These are phyloP conservation scores for Pterothamnion heteromorphum DNA, from an alignment of 31 red algal species.

Conservation along the genomic window DNA sequence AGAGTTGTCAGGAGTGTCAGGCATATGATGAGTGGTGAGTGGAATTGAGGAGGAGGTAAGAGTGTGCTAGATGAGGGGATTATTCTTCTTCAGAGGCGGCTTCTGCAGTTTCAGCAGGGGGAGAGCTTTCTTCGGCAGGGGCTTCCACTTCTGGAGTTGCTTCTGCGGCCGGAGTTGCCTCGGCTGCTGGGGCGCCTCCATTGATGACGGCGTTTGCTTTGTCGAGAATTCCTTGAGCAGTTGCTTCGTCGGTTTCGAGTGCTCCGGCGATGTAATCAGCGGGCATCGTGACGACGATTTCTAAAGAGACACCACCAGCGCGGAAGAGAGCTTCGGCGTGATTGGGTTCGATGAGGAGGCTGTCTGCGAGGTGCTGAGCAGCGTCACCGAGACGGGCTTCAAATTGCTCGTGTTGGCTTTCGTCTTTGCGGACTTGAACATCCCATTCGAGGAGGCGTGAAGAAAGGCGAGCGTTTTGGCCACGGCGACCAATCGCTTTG, in stretches of 20 bases:
- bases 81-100: too few species aligned
- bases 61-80: too few species aligned
- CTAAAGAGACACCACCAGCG: background rate
- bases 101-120: too few species aligned
- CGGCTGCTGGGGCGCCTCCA: too few species aligned
- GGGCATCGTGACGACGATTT: background rate
- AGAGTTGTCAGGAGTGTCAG: too few species aligned
- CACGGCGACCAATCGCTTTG: conserved; percentile 6
- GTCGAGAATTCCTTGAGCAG: background rate
- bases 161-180: too few species aligned
- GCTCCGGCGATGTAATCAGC: background rate
- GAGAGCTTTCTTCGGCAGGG: too few species aligned
- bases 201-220: background rate
- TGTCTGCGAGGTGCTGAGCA: background rate
- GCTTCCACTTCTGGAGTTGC: too few species aligned
- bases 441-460: background rate
- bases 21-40: too few species aligned
- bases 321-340: background rate
- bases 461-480: background rate
- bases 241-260: background rate
- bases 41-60: too few species aligned
- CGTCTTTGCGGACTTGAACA: background rate
- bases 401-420: background rate
- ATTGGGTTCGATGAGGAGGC: background rate
- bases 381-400: background rate